Percentiles rank a stretch among this genome's conserved stretches.
These are phyloP conservation scores for Aethionema arabicum DNA, from an alignment of 345 rosid genomes.

Conservation along the genomic window DNA sequence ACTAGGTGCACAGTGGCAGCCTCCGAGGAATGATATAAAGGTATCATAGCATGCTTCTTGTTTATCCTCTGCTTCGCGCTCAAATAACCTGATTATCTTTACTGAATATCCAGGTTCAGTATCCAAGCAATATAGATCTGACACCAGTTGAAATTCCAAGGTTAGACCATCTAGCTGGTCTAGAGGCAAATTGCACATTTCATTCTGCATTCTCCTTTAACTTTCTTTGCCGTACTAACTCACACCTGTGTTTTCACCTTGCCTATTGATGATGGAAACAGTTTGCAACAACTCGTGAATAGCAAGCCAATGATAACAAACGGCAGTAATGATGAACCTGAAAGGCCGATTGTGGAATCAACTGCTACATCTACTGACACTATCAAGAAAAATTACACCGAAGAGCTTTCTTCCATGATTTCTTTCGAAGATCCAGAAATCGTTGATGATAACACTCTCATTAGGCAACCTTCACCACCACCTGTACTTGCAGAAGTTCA, in stretches of 20 bases:
- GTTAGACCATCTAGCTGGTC: slow-evolving; percentile 42
- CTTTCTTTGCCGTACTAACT: not conserved
- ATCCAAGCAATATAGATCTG: slow-evolving; percentile 78
- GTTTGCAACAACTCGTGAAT: slow-evolving; percentile 46
- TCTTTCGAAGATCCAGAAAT: slow-evolving; percentile 77
- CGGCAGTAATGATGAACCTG: slow-evolving; percentile 41
- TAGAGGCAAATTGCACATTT: slow-evolving; percentile 6
- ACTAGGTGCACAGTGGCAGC: slow-evolving; percentile 80
- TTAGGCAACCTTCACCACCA: slow-evolving; percentile 95
- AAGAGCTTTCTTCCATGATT: slow-evolving; percentile 75
- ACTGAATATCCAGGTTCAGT: slow-evolving; percentile 55
- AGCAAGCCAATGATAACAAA: slow-evolving; percentile 45
- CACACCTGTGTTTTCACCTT: slow-evolving; percentile 3
- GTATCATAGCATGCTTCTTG: slow-evolving; percentile 39
- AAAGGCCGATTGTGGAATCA: slow-evolving; percentile 43
- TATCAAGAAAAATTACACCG: slow-evolving; percentile 39
- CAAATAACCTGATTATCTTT: slow-evolving; percentile 31
- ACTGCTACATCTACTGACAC: slow-evolving; percentile 34
- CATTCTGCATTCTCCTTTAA: slow-evolving; percentile 3
- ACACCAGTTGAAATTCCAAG: slow-evolving; percentile 81
- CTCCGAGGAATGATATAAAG: slow-evolving; percentile 56
- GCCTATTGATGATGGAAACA: slow-evolving; percentile 32
- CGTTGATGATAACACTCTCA: slow-evolving; percentile 42
- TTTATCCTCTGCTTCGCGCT: slow-evolving; percentile 14
- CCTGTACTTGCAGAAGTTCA: slow-evolving; percentile 92